phyloP scores from a whole-genome alignment of 306 rosid genomes.

The Malus sieversii region DNA sequence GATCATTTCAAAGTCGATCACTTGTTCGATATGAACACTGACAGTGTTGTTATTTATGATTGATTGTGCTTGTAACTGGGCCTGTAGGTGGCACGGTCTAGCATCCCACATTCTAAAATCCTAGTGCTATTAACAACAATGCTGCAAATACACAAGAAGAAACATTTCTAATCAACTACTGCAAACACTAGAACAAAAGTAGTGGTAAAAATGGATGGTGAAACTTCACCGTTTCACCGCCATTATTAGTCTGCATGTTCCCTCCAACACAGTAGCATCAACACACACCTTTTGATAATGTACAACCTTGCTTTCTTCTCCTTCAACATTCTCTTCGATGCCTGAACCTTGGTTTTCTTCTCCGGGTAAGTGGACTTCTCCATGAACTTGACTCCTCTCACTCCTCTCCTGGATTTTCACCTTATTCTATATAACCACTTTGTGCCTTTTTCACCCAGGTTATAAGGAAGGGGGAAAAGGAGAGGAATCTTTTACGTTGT shows the following conservation, averaged over 20 bases:
- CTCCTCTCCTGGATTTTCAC: background rate
- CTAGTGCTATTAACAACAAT: background rate
- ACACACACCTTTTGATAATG: constrained; percentile 31
- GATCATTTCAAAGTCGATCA: background rate
- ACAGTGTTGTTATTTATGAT: background rate
- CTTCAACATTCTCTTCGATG: constrained; percentile 20
- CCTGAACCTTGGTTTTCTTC: constrained; percentile 5
- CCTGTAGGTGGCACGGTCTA: background rate
- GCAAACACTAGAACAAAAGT: background rate
- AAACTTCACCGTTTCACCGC: constrained; percentile 23
- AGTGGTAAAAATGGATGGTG: background rate
- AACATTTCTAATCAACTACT: background rate
- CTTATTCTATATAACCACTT: background rate
- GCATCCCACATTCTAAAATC: background rate
- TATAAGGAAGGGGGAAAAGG: background rate
- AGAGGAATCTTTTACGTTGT: background rate
- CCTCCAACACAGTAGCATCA: constrained; percentile 39
- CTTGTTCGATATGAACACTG: background rate
- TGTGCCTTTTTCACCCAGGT: background rate
- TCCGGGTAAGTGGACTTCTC: constrained; percentile 18
- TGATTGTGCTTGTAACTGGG: background rate
- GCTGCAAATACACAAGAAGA: background rate
- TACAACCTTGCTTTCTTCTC: constrained; percentile 34
- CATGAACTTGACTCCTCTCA: constrained; percentile 7
- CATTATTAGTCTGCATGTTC: constrained; percentile 16